Percentiles rank a stretch among this genome's conserved stretches.
phyloP scores from a whole-genome alignment of 768 basidiomycete genomes.

The Boletus pseudopeckii region DNA sequence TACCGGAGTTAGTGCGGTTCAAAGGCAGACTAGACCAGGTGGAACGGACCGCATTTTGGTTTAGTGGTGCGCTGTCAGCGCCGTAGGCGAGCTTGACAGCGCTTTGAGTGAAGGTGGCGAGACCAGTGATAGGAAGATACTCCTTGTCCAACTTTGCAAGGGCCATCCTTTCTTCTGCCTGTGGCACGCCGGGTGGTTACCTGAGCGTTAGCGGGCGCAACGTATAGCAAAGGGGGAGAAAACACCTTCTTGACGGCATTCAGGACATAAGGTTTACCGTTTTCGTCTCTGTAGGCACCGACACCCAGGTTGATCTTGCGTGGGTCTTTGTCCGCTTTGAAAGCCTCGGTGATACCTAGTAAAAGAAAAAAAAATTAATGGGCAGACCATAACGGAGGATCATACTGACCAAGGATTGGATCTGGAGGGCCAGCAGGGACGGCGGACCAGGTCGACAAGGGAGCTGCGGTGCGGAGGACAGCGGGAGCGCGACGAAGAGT shows the following conservation, averaged over 20 bases:
- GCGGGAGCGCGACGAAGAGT: slow-evolving; percentile 50
- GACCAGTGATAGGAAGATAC: slow-evolving; percentile 94
- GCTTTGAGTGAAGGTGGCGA: slow-evolving; percentile 77
- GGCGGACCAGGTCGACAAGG: slow-evolving; percentile 71
- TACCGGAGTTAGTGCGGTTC: not conserved
- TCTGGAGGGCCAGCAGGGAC: slow-evolving; percentile 90
- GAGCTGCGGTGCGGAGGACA: slow-evolving; percentile 37
- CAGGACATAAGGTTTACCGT: slow-evolving; percentile 94
- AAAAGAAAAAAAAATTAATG: slow-evolving; percentile 11
- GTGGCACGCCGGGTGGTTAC: slow-evolving; percentile 2
- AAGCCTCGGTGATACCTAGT: slow-evolving; percentile 89
- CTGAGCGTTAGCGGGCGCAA: not conserved
- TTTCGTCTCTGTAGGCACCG: slow-evolving; percentile 91
- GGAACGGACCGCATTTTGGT: slow-evolving; percentile 63
- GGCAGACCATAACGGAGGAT: not conserved
- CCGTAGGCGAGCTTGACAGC: slow-evolving; percentile 93
- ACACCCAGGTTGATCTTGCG: slow-evolving; percentile 98
- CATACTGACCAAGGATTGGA: slow-evolving; percentile 76
- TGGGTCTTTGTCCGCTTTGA: slow-evolving; percentile 90
- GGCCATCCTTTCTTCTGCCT: slow-evolving; percentile 77
- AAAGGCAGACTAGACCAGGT: not conserved
- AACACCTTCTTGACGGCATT: slow-evolving; percentile 81
- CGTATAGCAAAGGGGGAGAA: not conserved
- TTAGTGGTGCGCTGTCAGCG: slow-evolving; percentile 67
- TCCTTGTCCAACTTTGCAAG: slow-evolving; percentile 82